These are phyloP conservation scores for Chiua sp. DNA, from an alignment of 1,284 basidiomycete species.

Conservation along the genomic window DNA sequence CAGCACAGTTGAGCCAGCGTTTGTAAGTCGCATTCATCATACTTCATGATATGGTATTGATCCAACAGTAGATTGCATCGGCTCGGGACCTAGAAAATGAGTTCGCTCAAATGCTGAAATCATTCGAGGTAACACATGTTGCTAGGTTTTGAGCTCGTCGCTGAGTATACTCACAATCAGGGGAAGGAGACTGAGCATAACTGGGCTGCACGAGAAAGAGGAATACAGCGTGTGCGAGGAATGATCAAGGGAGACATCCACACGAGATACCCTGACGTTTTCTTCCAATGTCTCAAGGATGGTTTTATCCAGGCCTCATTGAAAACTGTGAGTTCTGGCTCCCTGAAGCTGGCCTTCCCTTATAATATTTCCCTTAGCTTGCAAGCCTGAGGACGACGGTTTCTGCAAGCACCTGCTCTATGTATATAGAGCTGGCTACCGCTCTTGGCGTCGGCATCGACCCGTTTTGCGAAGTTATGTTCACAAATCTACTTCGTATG, in stretches of 20 bases:
- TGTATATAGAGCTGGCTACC: constrained; percentile 80
- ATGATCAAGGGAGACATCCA: constrained; percentile 91
- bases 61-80: constrained; percentile 72
- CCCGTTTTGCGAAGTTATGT: constrained; percentile 76
- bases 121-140: constrained; percentile 72
- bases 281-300: constrained; percentile 76
- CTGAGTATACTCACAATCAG: constrained; percentile 42
- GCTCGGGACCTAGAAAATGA: constrained; percentile 86
- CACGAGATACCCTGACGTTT: constrained; percentile 73
- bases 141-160: constrained; percentile 1
- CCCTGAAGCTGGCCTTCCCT: constrained; percentile 3
- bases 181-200: constrained; percentile 98
- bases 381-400: constrained; percentile 93
- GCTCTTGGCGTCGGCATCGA: constrained; percentile 78
- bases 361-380: constrained; percentile 54
- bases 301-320: constrained; percentile 83
- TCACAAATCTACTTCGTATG: constrained; percentile 85
- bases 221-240: constrained; percentile 83
- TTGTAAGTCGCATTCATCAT: constrained; percentile 53
- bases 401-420: constrained; percentile 76
- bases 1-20: constrained; percentile 64
- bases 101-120: constrained; percentile 77
- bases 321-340: constrained; percentile 72
- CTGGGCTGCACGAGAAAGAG: constrained; percentile 86
- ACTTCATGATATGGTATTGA: constrained; percentile 7